phyloP scores from a whole-genome alignment of 306 rosid species.

The Cucumis hystrix region DNA sequence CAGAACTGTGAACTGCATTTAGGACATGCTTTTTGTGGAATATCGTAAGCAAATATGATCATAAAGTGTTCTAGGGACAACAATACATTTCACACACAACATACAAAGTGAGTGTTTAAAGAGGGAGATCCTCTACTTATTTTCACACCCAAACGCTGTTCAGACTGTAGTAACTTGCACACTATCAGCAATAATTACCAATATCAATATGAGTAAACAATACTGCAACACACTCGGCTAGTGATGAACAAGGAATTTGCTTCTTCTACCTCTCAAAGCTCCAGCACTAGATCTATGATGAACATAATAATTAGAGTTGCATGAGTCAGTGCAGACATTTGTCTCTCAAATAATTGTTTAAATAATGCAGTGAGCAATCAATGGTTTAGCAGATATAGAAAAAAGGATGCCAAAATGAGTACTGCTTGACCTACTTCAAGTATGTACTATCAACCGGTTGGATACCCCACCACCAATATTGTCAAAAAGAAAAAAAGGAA shows the following conservation, averaged over 20 bases:
- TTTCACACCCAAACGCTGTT: conserved; percentile 10
- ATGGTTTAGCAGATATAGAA: neutral
- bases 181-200: conserved; percentile 15
- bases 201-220: conserved; percentile 12
- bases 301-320: conserved; percentile 4
- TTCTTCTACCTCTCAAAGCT: conserved; percentile 42
- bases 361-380: neutral
- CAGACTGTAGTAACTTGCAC: conserved; percentile 7
- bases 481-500: neutral
- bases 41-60: neutral
- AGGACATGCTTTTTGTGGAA: neutral
- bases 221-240: conserved; percentile 5
- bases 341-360: neutral
- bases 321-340: neutral
- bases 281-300: conserved; percentile 65
- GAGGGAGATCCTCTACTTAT: conserved; percentile 31
- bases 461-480: too few relatives aligned
- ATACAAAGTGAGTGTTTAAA: conserved; percentile 18
- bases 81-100: conserved; percentile 14
- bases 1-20: neutral
- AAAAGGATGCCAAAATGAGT: neutral
- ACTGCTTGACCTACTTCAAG: too few relatives aligned
- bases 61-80: conserved; percentile 7
- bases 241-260: conserved; percentile 12
- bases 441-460: too few relatives aligned